Evolutionary conservation across 257 asterid species (phyloP).

Genomic region (Fraxinus americana): DNA sequence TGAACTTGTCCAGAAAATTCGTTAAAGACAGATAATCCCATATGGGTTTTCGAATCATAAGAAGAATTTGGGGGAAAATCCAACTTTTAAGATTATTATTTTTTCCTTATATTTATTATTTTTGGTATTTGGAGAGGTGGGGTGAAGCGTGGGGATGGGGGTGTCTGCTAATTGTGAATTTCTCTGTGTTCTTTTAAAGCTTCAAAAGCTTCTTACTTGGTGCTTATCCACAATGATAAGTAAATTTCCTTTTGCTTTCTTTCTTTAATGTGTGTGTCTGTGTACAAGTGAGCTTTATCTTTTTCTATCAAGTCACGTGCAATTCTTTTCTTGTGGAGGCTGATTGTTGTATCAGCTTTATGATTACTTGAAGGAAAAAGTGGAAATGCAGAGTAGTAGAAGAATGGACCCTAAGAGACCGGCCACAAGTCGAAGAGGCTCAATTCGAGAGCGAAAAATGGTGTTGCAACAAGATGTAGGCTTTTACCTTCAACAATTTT

Average conservation of each 20-base stretch:
- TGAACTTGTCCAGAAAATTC: slow-evolving; percentile 23
- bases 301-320: slow-evolving; percentile 22
- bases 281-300: slow-evolving; percentile 27
- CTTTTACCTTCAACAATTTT: not conserved
- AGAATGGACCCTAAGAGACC: slow-evolving; percentile 52
- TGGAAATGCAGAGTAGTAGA: slow-evolving; percentile 44
- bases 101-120: not conserved
- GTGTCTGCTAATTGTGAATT: slow-evolving; percentile 27
- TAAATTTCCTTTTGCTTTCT: slow-evolving; percentile 25
- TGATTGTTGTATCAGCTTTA: slow-evolving; percentile 35
- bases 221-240: slow-evolving; percentile 32
- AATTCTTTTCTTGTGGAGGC: slow-evolving; percentile 47
- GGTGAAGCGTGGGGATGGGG: not conserved
- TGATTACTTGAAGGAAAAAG: slow-evolving; percentile 49
- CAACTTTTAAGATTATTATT: not conserved
- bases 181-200: slow-evolving; percentile 29
- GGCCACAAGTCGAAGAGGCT: slow-evolving; percentile 42
- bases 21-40: slow-evolving; percentile 30
- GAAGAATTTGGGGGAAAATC: not conserved
- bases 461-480: slow-evolving; percentile 82
- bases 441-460: slow-evolving; percentile 62
- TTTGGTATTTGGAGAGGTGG: not conserved
- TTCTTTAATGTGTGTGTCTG: slow-evolving; percentile 6
- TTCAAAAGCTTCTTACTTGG: slow-evolving; percentile 29
- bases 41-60: slow-evolving; percentile 20